A percentile compares a stretch with the other conserved stretches of the same genome.
phyloP scores from a whole-genome alignment of 2,329 filamentous ascomycete species.

The Aspergillus puulaauensis region DNA sequence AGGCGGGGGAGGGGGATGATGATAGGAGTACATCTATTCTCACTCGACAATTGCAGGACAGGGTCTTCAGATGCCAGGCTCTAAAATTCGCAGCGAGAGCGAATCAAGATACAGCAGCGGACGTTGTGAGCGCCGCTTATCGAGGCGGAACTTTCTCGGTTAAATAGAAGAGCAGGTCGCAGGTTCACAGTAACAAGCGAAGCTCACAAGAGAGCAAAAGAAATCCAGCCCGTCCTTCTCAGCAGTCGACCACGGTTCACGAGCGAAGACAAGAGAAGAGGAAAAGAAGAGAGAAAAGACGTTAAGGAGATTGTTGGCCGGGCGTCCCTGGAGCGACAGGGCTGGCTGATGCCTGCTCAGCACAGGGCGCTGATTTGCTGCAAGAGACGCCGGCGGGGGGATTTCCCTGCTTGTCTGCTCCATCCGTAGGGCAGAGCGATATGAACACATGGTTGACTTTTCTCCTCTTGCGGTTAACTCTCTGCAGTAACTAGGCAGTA shows the following conservation, averaged over 20 bases:
- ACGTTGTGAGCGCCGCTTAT: not conserved
- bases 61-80: not conserved
- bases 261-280: conserved; percentile 2
- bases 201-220: not conserved
- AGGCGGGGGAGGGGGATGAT: conserved; percentile 12
- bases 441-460: not conserved
- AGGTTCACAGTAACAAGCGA: not conserved
- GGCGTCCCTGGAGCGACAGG: conserved; percentile 10
- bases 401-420: not conserved
- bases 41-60: not conserved
- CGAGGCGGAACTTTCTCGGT: not conserved
- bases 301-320: conserved; percentile 1
- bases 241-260: not conserved
- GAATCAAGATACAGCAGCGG: not conserved
- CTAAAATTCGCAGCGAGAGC: not conserved
- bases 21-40: conserved; percentile 23
- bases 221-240: not conserved
- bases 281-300: not conserved
- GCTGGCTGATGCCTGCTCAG: conserved; percentile 15
- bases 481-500: too few relatives aligned
- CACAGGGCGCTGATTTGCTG: not conserved
- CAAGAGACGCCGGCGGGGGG: not conserved
- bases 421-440: conserved; percentile 7
- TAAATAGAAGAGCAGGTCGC: not conserved
- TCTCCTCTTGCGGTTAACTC: too few relatives aligned